Evolutionary conservation across 75 land plant genomes (phyloP).

Genomic region (Pinus tabuliformis): DNA sequence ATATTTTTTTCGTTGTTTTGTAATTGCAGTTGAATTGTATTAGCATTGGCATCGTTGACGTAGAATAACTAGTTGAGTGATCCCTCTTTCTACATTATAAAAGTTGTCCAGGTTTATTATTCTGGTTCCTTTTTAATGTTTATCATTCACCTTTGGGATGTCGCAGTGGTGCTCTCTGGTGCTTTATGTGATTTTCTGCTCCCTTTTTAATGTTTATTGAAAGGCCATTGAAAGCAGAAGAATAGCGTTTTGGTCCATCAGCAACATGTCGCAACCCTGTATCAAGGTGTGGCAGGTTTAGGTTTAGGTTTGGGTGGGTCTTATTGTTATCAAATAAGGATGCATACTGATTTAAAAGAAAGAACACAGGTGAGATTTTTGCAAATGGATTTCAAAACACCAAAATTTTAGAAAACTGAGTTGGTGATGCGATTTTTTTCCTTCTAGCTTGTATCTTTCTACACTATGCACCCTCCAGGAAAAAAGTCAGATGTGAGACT

Average conservation of each 20-base stretch:
- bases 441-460: too few species aligned
- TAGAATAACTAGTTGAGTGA: neutral
- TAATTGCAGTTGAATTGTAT: neutral
- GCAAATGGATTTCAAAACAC: too few species aligned
- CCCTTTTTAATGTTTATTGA: neutral
- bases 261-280: neutral
- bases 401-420: too few species aligned
- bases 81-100: neutral
- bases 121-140: neutral
- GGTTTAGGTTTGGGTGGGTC: neutral
- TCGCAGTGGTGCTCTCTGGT: neutral
- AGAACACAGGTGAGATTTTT: neutral
- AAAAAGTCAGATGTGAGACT: too few species aligned
- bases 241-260: neutral
- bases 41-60: too few species aligned
- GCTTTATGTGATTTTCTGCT: neutral
- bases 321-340: neutral
- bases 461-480: too few species aligned
- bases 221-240: neutral
- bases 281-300: neutral
- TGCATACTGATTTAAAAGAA: neutral
- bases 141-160: neutral
- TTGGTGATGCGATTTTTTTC: too few species aligned
- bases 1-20: neutral
- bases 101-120: neutral